A percentile compares a stretch with the other conserved stretches of the same genome.
Conservation (phyloP, 1,284 basidiomycete genomes). For the Xerocomus subilludens region DNA sequence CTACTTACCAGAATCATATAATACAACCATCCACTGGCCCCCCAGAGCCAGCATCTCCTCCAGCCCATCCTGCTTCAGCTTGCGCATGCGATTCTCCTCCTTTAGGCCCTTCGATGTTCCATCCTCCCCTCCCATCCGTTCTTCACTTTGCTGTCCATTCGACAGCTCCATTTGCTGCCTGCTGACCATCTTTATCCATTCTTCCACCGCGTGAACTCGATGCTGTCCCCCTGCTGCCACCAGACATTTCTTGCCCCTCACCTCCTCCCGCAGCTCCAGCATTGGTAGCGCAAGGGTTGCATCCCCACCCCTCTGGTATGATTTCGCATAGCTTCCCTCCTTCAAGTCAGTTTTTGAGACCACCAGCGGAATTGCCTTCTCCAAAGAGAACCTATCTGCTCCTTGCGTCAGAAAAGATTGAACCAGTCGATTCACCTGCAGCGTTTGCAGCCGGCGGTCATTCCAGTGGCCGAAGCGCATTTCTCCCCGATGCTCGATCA, state of each 20-base stretch:
- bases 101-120: too few species aligned
- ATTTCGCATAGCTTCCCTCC: too few species aligned
- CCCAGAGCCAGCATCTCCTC: background rate
- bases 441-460: background rate
- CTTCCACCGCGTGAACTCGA: background rate
- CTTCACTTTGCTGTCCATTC: background rate
- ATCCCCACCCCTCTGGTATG: background rate
- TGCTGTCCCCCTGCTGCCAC: background rate
- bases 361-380: background rate
- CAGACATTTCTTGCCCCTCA: background rate
- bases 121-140: background rate
- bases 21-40: background rate
- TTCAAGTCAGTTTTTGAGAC: too few species aligned
- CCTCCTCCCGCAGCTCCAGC: background rate
- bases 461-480: background rate
- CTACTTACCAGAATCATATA: constrained; percentile 2
- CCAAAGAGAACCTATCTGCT: background rate
- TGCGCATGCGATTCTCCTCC: background rate
- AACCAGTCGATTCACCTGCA: background rate
- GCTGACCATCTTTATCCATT: background rate
- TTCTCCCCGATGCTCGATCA: background rate
- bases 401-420: background rate
- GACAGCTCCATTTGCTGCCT: background rate
- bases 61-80: background rate
- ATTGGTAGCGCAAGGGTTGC: background rate